These are phyloP conservation scores for Fusarium haematococcum DNA, from an alignment of 2,329 filamentous ascomycete species.

Conservation along the genomic window DNA sequence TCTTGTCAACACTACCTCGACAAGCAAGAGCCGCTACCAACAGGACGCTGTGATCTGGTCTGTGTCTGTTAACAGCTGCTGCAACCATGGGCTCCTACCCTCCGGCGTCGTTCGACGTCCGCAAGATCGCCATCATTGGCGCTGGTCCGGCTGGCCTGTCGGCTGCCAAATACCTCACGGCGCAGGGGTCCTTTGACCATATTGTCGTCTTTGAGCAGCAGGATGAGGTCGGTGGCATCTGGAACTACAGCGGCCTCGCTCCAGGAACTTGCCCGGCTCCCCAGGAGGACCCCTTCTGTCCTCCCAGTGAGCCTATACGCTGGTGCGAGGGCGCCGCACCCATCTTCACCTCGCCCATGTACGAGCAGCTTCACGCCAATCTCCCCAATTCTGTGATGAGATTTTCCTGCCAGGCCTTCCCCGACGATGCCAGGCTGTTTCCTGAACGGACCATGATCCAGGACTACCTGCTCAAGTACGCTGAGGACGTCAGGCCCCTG, in stretches of 20 bases:
- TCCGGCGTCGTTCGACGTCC: slow-evolving; percentile 59
- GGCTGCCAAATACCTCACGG: slow-evolving; percentile 82
- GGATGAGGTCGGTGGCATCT: slow-evolving; percentile 80
- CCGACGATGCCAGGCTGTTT: slow-evolving; percentile 74
- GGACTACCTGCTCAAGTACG: slow-evolving; percentile 79
- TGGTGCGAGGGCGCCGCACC: slow-evolving; percentile 55
- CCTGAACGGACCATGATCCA: slow-evolving; percentile 78
- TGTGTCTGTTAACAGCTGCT: background rate
- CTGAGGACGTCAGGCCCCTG: slow-evolving; percentile 72
- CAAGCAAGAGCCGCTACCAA: background rate
- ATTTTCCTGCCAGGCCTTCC: slow-evolving; percentile 78
- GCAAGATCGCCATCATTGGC: slow-evolving; percentile 81
- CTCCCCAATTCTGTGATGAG: slow-evolving; percentile 85
- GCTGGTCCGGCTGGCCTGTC: slow-evolving; percentile 84
- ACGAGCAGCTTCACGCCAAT: slow-evolving; percentile 86
- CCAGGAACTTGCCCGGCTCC: slow-evolving; percentile 68
- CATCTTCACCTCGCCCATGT: slow-evolving; percentile 85
- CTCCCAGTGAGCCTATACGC: slow-evolving; percentile 73
- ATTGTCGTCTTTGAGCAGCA: slow-evolving; percentile 89
- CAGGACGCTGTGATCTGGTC: background rate
- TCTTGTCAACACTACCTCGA: background rate
- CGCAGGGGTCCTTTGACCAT: slow-evolving; percentile 73
- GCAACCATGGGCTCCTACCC: slow-evolving; percentile 47
- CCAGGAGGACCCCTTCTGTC: slow-evolving; percentile 73
- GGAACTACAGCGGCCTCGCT: slow-evolving; percentile 77